A percentile compares a stretch with the other conserved stretches of the same genome.
Conservation (phyloP, 1,284 basidiomycete genomes). For the Polyporus tsugae region DNA sequence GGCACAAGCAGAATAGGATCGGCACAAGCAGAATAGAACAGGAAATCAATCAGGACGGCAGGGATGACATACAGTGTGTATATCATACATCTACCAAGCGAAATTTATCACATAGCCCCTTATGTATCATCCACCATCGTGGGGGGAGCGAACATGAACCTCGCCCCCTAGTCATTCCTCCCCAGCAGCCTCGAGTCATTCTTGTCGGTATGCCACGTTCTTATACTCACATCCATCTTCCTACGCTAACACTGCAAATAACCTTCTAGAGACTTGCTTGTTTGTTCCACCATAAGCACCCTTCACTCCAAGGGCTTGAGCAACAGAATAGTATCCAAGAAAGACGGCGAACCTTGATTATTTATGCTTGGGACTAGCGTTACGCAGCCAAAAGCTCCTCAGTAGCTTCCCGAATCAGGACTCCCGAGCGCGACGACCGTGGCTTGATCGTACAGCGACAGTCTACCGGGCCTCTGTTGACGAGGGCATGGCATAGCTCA, state of each 20-base stretch:
- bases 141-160: slow-evolving; percentile 81
- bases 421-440: slow-evolving; percentile 16
- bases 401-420: slow-evolving; percentile 7
- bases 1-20: not conserved
- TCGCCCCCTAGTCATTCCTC: slow-evolving; percentile 83
- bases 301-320: too few species aligned
- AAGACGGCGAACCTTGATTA: too few species aligned
- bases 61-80: slow-evolving; percentile 20
- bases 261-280: too few species aligned
- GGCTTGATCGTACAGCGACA: slow-evolving; percentile 20
- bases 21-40: not conserved
- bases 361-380: not conserved
- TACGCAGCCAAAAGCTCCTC: not conserved
- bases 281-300: too few species aligned
- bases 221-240: too few species aligned
- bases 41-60: not conserved
- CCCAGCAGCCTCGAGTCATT: slow-evolving; percentile 59
- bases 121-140: slow-evolving; percentile 32
- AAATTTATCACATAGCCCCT: not conserved
- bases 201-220: too few species aligned
- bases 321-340: not conserved
- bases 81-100: slow-evolving; percentile 1
- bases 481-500: too few species aligned
- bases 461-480: slow-evolving; percentile 3
- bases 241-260: too few species aligned